A percentile compares a stretch with the other conserved stretches of the same genome.
These are phyloP conservation scores for Raffaelea albimanens DNA, from an alignment of 2,329 filamentous ascomycete genomes.

Conservation along the genomic window DNA sequence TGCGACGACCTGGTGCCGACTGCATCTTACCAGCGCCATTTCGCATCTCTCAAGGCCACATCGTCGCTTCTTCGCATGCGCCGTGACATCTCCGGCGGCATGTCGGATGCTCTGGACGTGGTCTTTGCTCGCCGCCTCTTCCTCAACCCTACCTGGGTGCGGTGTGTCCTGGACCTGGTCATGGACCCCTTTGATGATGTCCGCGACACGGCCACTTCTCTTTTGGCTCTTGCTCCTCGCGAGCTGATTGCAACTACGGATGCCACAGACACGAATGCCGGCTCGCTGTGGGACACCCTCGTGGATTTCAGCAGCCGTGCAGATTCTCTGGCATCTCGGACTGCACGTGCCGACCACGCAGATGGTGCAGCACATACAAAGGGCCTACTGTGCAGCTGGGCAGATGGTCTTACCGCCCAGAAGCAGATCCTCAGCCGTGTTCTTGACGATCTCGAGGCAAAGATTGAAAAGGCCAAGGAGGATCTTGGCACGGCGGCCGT, in stretches of 20 bases:
- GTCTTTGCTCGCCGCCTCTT: conserved; percentile 19
- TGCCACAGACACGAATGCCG: too few relatives aligned
- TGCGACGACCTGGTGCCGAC: conserved; percentile 66
- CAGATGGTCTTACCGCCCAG: conserved; percentile 30
- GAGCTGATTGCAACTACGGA: conserved; percentile 17
- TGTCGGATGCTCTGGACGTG: conserved; percentile 16
- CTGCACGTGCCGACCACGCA: conserved; percentile 81
- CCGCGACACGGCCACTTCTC: conserved; percentile 44
- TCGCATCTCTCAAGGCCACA: conserved; percentile 66
- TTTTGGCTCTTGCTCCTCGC: conserved; percentile 41
- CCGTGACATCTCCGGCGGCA: conserved; percentile 37
- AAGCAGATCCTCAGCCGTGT: conserved; percentile 47
- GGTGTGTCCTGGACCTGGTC: conserved; percentile 66
- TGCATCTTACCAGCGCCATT: conserved; percentile 83
- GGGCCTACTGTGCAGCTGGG: conserved; percentile 56
- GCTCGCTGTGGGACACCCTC: conserved; percentile 23
- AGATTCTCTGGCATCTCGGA: conserved; percentile 52
- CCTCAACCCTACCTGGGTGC: conserved; percentile 40
- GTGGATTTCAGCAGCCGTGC: conserved; percentile 39
- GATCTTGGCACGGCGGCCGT: conserved; percentile 60
- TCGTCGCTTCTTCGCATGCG: conserved; percentile 59
- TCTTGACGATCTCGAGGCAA: conserved; percentile 52
- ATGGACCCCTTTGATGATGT: conserved; percentile 93
- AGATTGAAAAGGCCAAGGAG: conserved; percentile 50
- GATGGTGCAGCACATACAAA: conserved; percentile 78